phyloP scores from a whole-genome alignment of 345 rosid genomes.

The Pistacia atlantica region DNA sequence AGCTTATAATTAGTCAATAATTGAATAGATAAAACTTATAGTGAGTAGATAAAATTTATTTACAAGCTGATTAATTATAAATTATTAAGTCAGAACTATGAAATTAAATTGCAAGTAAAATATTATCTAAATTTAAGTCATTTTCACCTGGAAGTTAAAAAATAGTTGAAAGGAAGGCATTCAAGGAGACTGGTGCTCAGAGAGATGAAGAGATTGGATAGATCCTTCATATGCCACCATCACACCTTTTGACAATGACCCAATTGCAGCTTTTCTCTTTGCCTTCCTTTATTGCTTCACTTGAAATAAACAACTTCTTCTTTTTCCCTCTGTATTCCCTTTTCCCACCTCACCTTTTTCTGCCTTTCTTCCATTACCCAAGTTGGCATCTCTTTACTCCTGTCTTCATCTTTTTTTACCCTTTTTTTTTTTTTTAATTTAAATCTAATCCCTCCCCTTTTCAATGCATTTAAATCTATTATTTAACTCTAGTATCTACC shows the following conservation, averaged over 20 bases:
- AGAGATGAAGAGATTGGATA: conserved; percentile 21
- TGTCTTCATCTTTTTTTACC: conserved; percentile 2
- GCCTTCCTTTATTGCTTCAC: conserved; percentile 40
- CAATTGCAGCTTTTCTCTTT: conserved; percentile 25
- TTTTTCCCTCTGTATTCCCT: conserved; percentile 16
- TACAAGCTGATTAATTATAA: no score
- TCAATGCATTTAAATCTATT: no score
- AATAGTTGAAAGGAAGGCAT: neutral
- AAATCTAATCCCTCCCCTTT: neutral
- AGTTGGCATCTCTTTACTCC: conserved; percentile 32
- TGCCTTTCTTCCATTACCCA: conserved; percentile 25
- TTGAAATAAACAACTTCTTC: conserved; percentile 42
- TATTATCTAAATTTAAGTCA: no score
- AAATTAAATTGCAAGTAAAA: no score
- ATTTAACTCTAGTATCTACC: neutral
- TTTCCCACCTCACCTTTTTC: conserved; percentile 20
- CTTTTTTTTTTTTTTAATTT: conserved; percentile 16
- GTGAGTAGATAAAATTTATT: no score
- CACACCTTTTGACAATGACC: conserved; percentile 52
- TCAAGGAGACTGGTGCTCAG: conserved; percentile 15
- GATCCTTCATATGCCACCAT: conserved; percentile 39
- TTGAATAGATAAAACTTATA: no score
- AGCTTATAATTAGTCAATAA: no score
- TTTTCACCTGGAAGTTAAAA: no score
- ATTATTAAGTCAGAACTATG: no score